A percentile compares a stretch with the other conserved stretches of the same genome.
Conservation (phyloP, 139 green algal species). For the Spirogloea muscicola region DNA sequence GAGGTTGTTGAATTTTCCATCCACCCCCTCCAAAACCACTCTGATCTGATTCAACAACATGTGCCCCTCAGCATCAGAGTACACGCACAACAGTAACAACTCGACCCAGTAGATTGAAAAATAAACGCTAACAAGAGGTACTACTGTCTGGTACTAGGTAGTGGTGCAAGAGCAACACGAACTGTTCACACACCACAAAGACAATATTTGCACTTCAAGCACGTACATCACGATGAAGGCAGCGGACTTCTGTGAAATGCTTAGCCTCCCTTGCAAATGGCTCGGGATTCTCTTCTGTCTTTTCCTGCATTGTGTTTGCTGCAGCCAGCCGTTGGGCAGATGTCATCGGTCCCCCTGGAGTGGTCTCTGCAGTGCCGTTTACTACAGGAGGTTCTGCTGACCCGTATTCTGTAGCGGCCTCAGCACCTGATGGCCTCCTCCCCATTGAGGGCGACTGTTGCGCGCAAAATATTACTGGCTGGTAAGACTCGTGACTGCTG, state of each 20-base stretch:
- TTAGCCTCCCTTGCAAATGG: constrained; percentile 79
- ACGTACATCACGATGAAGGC: constrained; percentile 66
- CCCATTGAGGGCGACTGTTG: constrained; percentile 77
- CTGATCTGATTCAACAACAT: constrained; percentile 46
- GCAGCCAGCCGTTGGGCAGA: constrained; percentile 39
- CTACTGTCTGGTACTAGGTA: too few species aligned
- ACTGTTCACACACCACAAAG: neutral
- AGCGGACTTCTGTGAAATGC: constrained; percentile 72
- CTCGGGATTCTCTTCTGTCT: constrained; percentile 58
- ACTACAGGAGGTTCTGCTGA: neutral
- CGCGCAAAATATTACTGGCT: too few species aligned
- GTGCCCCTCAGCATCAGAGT: constrained; percentile 46
- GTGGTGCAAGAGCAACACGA: too few species aligned
- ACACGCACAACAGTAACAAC: neutral
- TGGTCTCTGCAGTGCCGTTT: constrained; percentile 24
- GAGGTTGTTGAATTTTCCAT: constrained; percentile 80
- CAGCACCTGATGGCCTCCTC: constrained; percentile 39
- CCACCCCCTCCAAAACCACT: constrained; percentile 76
- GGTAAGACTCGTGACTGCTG: too few species aligned
- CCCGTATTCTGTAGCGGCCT: neutral
- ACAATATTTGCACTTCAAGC: neutral
- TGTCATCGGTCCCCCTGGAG: constrained; percentile 21
- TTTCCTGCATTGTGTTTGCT: constrained; percentile 17
- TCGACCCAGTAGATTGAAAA: too few species aligned
- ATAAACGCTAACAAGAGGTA: too few species aligned